Percentiles rank a stretch among this genome's conserved stretches.
phyloP scores from a whole-genome alignment of 768 basidiomycete species.

The Auricularia cornea region DNA sequence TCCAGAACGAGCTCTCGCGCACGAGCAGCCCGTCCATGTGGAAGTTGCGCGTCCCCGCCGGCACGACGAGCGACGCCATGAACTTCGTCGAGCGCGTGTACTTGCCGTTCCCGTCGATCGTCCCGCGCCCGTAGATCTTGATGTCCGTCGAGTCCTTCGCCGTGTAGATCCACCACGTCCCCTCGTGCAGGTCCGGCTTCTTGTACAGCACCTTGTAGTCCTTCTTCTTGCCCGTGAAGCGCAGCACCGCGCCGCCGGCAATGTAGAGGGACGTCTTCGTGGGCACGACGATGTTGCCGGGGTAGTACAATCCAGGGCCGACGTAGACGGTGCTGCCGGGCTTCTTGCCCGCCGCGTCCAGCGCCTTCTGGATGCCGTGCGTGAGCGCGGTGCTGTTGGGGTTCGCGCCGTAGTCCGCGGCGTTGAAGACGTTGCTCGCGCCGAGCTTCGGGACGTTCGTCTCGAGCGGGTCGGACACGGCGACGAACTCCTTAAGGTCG shows the following conservation, averaged over 20 bases:
- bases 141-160: neutral
- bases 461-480: neutral
- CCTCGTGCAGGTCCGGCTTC: neutral
- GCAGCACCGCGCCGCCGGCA: neutral
- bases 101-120: neutral
- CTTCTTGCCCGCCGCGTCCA: neutral
- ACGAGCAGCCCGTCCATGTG: neutral
- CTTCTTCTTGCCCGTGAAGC: neutral
- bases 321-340: neutral
- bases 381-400: neutral
- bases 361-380: neutral
- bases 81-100: neutral
- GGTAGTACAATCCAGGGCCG: neutral
- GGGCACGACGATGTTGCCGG: neutral
- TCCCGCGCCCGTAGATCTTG: neutral
- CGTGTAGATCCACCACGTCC: neutral
- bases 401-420: neutral
- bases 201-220: neutral
- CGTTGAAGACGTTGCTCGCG: neutral
- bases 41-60: neutral
- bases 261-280: neutral
- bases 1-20: neutral
- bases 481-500: neutral
- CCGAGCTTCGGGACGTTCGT: neutral
- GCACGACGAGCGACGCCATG: neutral